Conservation (phyloP, 352 stramenopile species). For the Pythium periplocum region DNA sequence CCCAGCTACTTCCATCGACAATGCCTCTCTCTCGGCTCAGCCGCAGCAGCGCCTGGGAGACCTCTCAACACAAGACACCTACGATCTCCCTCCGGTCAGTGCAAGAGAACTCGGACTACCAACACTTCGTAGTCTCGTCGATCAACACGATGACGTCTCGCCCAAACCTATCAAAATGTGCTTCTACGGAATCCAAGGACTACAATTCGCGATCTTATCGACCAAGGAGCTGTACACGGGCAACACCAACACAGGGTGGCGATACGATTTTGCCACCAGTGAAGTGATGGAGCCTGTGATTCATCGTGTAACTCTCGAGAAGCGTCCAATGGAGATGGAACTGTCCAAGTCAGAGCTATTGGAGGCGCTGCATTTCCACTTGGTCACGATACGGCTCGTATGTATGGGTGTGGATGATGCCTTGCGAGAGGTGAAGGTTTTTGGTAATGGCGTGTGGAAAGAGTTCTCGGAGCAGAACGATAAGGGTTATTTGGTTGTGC, state of each 20-base stretch:
- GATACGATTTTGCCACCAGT: conserved; percentile 78
- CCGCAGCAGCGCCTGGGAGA: conserved; percentile 62
- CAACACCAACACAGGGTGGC: conserved; percentile 74
- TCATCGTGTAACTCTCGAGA: conserved; percentile 54
- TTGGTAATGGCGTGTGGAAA: conserved; percentile 54
- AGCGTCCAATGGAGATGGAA: conserved; percentile 28
- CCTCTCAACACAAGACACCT: conserved; percentile 76
- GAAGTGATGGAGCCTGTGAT: conserved; percentile 65
- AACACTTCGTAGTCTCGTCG: conserved; percentile 50
- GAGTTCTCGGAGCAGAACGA: conserved; percentile 86
- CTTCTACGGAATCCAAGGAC: conserved; percentile 67
- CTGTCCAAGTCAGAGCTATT: conserved; percentile 57
- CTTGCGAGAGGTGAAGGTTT: conserved; percentile 60
- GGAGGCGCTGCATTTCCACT: conserved; percentile 65
- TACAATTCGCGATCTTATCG: conserved; percentile 68
- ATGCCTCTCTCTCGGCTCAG: conserved; percentile 46
- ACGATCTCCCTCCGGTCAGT: conserved; percentile 79
- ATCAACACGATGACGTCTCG: background rate
- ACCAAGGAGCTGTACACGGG: conserved; percentile 78
- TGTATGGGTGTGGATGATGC: conserved; percentile 76
- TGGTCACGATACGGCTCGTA: conserved; percentile 70
- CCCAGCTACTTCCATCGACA: too few species aligned
- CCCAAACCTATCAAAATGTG: conserved; percentile 51
- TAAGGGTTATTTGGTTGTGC: conserved; percentile 83
- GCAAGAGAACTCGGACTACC: conserved; percentile 61